phyloP scores from a whole-genome alignment of 768 basidiomycete species.

The Serendipita sp. region DNA sequence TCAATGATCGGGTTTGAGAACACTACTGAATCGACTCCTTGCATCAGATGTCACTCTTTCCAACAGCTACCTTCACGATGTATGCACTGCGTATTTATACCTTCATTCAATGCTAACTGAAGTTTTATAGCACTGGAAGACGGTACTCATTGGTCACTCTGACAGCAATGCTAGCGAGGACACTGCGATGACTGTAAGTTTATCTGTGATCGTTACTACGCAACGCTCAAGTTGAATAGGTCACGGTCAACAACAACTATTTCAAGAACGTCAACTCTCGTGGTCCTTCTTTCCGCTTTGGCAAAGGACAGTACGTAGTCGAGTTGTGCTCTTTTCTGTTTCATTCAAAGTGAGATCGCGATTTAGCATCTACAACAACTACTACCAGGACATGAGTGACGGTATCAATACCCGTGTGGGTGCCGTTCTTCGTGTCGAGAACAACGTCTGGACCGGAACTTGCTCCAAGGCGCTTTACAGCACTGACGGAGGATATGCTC shows the following conservation, averaged over 20 bases:
- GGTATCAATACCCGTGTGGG: constrained; percentile 16
- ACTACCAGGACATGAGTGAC: constrained; percentile 9
- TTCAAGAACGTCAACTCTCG: constrained; percentile 12
- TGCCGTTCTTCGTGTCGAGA: constrained; percentile 17
- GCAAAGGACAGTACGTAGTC: not conserved
- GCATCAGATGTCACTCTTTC: not conserved
- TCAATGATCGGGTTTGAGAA: too few relatives aligned
- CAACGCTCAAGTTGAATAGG: constrained; percentile 23
- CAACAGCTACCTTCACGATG: not conserved
- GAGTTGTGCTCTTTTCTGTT: not conserved
- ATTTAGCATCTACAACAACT: not conserved
- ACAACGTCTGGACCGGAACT: constrained; percentile 12
- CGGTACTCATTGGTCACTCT: constrained; percentile 29
- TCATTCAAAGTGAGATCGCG: not conserved
- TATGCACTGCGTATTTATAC: not conserved
- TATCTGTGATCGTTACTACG: not conserved
- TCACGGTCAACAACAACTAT: constrained; percentile 30
- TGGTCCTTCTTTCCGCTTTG: constrained; percentile 30
- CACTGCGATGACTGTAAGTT: not conserved
- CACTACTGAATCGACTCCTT: too few relatives aligned
- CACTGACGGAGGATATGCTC: constrained; percentile 10
- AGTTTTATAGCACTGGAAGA: constrained; percentile 27
- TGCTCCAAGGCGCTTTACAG: constrained; percentile 7
- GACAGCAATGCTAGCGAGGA: constrained; percentile 26
- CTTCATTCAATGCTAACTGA: constrained; percentile 6